Conservation (phyloP, 2,329 filamentous ascomycete species). For the Exophiala sp. region DNA sequence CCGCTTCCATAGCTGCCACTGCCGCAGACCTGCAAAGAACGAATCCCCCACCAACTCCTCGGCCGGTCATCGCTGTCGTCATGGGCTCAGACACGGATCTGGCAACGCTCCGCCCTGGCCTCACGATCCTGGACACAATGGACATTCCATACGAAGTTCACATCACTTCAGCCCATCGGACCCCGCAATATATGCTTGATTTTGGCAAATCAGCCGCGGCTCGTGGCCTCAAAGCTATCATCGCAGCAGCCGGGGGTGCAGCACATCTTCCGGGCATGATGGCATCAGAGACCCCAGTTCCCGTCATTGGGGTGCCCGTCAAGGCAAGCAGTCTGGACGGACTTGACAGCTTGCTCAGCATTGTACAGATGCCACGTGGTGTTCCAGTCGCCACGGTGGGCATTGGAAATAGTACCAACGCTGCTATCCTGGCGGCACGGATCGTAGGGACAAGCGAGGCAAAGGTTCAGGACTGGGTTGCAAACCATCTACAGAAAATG, state of each 20-base stretch:
- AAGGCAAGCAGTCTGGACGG: constrained; percentile 63
- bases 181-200: constrained; percentile 58
- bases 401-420: constrained; percentile 68
- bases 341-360: constrained; percentile 58
- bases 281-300: constrained; percentile 59
- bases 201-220: constrained; percentile 56
- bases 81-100: constrained; percentile 45
- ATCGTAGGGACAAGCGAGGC: constrained; percentile 48
- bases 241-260: constrained; percentile 64
- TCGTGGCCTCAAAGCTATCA: constrained; percentile 60
- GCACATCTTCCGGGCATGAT: constrained; percentile 64
- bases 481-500: constrained; percentile 27
- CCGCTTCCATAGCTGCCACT: constrained; percentile 16
- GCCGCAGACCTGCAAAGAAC: constrained; percentile 15
- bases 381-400: constrained; percentile 64
- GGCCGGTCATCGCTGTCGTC: constrained; percentile 41
- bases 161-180: constrained; percentile 52
- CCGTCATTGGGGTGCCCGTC: constrained; percentile 66
- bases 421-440: constrained; percentile 59
- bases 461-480: constrained; percentile 23
- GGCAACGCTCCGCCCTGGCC: constrained; percentile 30
- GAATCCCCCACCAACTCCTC: constrained; percentile 21
- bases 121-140: constrained; percentile 31
- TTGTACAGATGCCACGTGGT: constrained; percentile 67
- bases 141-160: constrained; percentile 32